These are phyloP conservation scores for Suillus placidus DNA, from an alignment of 768 basidiomycete species.

Conservation along the genomic window DNA sequence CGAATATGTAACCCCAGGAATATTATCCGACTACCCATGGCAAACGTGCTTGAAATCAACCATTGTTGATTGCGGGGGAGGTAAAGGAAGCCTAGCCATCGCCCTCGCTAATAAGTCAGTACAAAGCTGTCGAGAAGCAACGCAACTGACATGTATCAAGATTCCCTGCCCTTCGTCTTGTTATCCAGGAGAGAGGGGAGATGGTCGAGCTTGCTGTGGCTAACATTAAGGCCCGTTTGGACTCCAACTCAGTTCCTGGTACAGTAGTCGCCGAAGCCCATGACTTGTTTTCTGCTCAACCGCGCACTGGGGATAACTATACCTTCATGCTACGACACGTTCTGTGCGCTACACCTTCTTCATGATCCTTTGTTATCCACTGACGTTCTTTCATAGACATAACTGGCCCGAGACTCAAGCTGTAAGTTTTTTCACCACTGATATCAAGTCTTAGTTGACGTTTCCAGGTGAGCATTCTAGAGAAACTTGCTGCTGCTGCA, in stretches of 20 bases:
- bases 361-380: neutral
- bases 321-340: constrained; percentile 8
- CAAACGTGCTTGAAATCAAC: constrained; percentile 36
- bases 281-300: constrained; percentile 43
- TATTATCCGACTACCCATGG: constrained; percentile 45
- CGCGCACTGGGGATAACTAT: constrained; percentile 1
- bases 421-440: neutral
- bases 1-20: constrained; percentile 33
- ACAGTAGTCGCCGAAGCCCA: constrained; percentile 41
- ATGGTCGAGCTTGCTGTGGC: neutral
- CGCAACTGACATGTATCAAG: neutral
- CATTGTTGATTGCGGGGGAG: constrained; percentile 45
- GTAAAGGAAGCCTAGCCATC: constrained; percentile 43
- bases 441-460: neutral
- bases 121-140: constrained; percentile 1
- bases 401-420: constrained; percentile 19
- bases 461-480: constrained; percentile 4
- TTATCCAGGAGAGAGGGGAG: constrained; percentile 42
- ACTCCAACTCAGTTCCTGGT: constrained; percentile 35
- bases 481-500: constrained; percentile 4
- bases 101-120: constrained; percentile 41
- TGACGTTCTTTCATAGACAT: constrained; percentile 9
- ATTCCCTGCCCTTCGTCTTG: constrained; percentile 23
- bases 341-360: neutral
- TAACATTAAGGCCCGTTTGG: constrained; percentile 30